phyloP scores from a whole-genome alignment of 768 basidiomycete species.

The Auricularia heimuer region DNA sequence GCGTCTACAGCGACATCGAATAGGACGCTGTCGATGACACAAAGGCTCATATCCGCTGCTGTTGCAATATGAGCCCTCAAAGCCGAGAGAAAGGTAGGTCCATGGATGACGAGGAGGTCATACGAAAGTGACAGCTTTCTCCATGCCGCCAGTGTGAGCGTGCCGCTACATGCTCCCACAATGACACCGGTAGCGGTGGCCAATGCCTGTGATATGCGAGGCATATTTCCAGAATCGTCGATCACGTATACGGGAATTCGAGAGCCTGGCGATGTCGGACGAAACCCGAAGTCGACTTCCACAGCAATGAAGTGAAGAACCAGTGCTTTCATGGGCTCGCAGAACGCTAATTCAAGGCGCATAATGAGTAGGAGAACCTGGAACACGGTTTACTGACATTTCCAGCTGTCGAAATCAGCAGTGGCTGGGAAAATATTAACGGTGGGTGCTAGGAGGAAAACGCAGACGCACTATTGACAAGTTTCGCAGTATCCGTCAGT shows the following conservation, averaged over 20 bases:
- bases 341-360: neutral
- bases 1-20: neutral
- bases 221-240: neutral
- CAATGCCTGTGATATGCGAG: neutral
- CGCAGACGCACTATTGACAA: neutral
- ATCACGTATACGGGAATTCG: neutral
- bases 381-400: neutral
- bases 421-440: neutral
- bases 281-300: neutral
- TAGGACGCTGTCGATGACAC: neutral
- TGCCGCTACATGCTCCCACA: neutral
- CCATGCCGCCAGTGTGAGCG: neutral
- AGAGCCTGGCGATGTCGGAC: neutral
- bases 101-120: neutral
- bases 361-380: neutral
- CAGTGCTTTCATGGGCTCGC: neutral
- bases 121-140: neutral
- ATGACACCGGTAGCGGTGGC: neutral
- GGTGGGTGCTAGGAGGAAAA: neutral
- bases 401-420: neutral
- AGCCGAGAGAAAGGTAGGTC: neutral
- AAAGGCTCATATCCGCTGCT: neutral
- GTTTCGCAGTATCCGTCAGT: neutral
- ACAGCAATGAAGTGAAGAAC: neutral
- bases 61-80: neutral